phyloP scores from a whole-genome alignment of 345 rosid genomes.

The Syzygium aqueum region DNA sequence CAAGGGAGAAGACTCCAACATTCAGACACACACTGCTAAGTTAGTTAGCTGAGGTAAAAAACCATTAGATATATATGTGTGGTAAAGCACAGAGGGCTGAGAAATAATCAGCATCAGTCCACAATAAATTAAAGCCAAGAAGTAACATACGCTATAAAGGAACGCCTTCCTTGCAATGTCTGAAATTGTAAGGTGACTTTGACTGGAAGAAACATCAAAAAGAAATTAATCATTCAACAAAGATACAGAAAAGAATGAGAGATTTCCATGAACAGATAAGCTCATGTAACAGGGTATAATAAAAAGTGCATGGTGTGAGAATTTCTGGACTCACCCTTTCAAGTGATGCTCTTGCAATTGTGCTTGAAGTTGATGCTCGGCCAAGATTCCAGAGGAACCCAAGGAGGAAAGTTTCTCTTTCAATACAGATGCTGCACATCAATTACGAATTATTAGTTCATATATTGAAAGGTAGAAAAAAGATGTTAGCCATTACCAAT shows the following conservation, averaged over 20 bases:
- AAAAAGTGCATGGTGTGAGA: neutral
- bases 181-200: slow-evolving; percentile 69
- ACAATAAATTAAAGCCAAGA: neutral
- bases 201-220: slow-evolving; percentile 41
- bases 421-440: slow-evolving; percentile 76
- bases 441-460: neutral
- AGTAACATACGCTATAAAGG: slow-evolving; percentile 71
- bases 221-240: slow-evolving; percentile 1
- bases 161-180: slow-evolving; percentile 99
- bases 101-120: neutral
- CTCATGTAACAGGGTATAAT: neutral
- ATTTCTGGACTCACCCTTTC: slow-evolving; percentile 61
- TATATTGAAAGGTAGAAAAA: neutral
- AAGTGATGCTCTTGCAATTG: slow-evolving; percentile 77
- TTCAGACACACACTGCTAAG: neutral
- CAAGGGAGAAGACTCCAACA: neutral
- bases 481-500: neutral
- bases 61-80: neutral
- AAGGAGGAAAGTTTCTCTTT: slow-evolving; percentile 87
- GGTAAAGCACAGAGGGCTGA: neutral
- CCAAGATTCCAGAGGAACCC: slow-evolving; percentile 96
- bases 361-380: slow-evolving; percentile 98
- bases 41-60: neutral
- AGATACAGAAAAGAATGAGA: neutral
- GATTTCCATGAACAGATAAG: neutral